phyloP scores from a whole-genome alignment of 2,329 filamentous ascomycete genomes.

The Nothomitra cinnamomea region DNA sequence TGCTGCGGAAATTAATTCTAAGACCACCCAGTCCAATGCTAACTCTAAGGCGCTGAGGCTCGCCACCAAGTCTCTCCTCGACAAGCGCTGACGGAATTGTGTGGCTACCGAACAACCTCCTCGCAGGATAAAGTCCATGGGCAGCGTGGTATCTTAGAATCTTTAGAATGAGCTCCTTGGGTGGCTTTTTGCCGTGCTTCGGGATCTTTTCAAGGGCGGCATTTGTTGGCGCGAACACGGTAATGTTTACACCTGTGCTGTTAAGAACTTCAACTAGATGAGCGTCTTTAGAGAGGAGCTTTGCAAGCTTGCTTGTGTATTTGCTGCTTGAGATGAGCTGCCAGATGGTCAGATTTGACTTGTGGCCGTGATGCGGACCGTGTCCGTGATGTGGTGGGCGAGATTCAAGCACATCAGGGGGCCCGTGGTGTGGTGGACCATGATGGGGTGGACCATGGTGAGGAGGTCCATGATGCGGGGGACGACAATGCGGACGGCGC shows the following conservation, averaged over 20 bases:
- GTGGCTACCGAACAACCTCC: conserved; percentile 47
- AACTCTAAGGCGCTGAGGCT: conserved; percentile 56
- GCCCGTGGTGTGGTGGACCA: conserved; percentile 9
- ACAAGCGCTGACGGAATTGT: conserved; percentile 57
- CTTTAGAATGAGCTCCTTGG: conserved; percentile 51
- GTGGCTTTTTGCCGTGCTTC: conserved; percentile 39
- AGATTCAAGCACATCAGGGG: not conserved
- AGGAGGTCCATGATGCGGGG: not conserved
- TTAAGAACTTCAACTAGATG: conserved; percentile 60
- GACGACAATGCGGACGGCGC: not conserved
- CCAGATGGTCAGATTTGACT: conserved; percentile 57
- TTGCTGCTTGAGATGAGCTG: conserved; percentile 60
- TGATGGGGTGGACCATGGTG: not conserved
- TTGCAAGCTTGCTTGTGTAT: conserved; percentile 59
- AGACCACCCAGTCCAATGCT: conserved; percentile 46
- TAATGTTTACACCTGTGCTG: conserved; percentile 55
- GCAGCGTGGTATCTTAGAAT: conserved; percentile 62
- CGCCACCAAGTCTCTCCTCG: conserved; percentile 40
- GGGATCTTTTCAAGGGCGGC: conserved; percentile 54
- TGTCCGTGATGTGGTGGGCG: conserved; percentile 1
- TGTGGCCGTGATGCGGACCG: conserved; percentile 17
- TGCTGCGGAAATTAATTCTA: conserved; percentile 60
- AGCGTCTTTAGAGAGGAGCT: conserved; percentile 55
- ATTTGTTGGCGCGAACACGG: conserved; percentile 66
- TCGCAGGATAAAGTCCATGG: conserved; percentile 46